These are phyloP conservation scores for Westerdykella aurantiaca DNA, from an alignment of 2,329 filamentous ascomycete genomes.

Conservation along the genomic window DNA sequence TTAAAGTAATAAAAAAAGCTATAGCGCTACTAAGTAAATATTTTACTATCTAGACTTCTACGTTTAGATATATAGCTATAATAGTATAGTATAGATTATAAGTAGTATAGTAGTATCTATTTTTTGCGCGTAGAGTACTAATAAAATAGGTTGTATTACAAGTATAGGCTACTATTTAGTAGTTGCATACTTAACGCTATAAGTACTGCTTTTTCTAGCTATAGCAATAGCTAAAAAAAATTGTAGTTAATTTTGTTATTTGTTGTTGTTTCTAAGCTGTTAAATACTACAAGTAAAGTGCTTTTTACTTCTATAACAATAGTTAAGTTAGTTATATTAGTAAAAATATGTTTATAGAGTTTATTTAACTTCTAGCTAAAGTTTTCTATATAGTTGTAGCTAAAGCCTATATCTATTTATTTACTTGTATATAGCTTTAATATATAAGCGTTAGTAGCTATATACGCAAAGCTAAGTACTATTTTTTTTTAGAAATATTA, in stretches of 20 bases:
- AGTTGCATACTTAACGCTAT: slow-evolving; percentile 91
- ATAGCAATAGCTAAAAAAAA: slow-evolving; percentile 95
- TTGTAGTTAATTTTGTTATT: slow-evolving; percentile 99
- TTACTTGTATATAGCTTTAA: slow-evolving; percentile 63
- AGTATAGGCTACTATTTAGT: slow-evolving; percentile 76
- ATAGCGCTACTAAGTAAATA: slow-evolving; percentile 91
- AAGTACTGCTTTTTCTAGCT: slow-evolving; percentile 85
- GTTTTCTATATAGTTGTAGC: slow-evolving; percentile 78
- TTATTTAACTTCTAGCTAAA: slow-evolving; percentile 93
- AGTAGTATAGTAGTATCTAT: slow-evolving; percentile 84
- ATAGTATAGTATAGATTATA: slow-evolving; percentile 89
- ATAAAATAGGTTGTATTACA: slow-evolving; percentile 90
- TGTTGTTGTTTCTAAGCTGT: slow-evolving; percentile 92
- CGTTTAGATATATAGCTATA: slow-evolving; percentile 75
- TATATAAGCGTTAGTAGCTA: slow-evolving; percentile 87
- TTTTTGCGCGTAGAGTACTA: slow-evolving; percentile 69
- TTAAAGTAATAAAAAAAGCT: slow-evolving; percentile 79
- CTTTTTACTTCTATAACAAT: slow-evolving; percentile 91
- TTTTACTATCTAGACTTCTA: slow-evolving; percentile 82
- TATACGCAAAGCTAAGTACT: slow-evolving; percentile 75
- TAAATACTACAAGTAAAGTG: slow-evolving; percentile 81
- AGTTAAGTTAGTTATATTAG: slow-evolving; percentile 77
- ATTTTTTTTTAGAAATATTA: slow-evolving; percentile 81
- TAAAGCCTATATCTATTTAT: slow-evolving; percentile 65
- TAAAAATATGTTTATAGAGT: slow-evolving; percentile 85